Base-by-base conservation (phyloP, 768 basidiomycete genomes). In the Rhodotorula diobovata region DNA sequence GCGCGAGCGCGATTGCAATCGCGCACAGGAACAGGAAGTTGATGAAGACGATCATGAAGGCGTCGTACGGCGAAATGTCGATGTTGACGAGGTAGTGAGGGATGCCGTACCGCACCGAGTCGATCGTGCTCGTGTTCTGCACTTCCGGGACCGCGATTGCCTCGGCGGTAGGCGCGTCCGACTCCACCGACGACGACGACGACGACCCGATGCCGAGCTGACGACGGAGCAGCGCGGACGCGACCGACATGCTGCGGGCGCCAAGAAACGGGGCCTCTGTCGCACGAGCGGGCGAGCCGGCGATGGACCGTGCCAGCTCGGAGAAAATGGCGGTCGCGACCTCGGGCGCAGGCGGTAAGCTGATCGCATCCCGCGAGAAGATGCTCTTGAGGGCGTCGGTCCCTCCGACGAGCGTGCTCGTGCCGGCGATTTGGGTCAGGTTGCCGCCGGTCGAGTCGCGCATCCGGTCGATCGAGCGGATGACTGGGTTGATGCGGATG, bases 1-100 rank as follows among this genome's bases (percentile, higher is more conserved):
- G 89, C 28, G 84, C 84, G 30, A 89, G 56, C 10, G 79, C 82
- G 63, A 90, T 83, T 10, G 85, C 72, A 1, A 79, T 85, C 23
- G 86, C 55, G 25, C 85, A 81, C 71, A 91, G 85, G 25, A 86
- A 88, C 67, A 88, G 80, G 46, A 90, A 78, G 63, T 91, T 86
- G 76, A 97, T 84, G 18, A 83, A 83, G n/a, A 88, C 82, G 10
- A 91, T 93, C 85, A 90, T 89, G 81, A 91, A 96, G 14, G 89
- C 89, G 81, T 96, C 94, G 65, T 89, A 89, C 0, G 88, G 89
- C 18, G 89, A 87, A 68, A 97, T 89, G 64, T 87, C 86, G 35
- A 90, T 80, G 23, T 64, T 50, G 48, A 76, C 70, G 65, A 78
- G 61, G 53, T 76, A 76, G 51, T 68, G 73, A n/a, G 76, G 74